A percentile compares a stretch with the other conserved stretches of the same genome.
Conservation (phyloP, 2,329 filamentous ascomycete genomes). For the Pezicula neosporulosa region DNA sequence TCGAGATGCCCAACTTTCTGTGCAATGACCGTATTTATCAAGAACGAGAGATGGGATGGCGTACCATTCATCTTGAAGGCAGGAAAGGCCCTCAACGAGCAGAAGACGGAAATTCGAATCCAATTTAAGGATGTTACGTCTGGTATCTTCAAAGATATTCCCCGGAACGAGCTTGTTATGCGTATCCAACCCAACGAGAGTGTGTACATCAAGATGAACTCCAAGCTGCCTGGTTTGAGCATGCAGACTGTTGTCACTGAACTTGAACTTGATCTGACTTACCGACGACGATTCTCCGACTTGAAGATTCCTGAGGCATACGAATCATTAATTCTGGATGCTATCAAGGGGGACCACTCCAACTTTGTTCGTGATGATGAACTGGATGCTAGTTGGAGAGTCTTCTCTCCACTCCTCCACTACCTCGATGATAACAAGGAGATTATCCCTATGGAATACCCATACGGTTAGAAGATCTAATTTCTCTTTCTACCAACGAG, state of each 20-base stretch:
- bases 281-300: constrained; percentile 96
- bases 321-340: constrained; percentile 95
- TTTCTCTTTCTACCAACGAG: constrained; percentile 1
- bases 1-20: constrained; percentile 98
- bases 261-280: constrained; percentile 96
- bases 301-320: constrained; percentile 99
- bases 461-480: constrained; percentile 71
- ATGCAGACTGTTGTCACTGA: constrained; percentile 99
- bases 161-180: constrained; percentile 97
- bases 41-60: constrained; percentile 99
- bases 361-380: constrained; percentile 99
- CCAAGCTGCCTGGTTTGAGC: constrained; percentile 93
- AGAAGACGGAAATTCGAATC: constrained; percentile 98
- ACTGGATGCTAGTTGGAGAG: constrained; percentile 95
- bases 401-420: constrained; percentile 95
- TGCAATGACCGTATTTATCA: constrained; percentile 95
- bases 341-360: constrained; percentile 97
- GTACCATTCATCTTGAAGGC: constrained; percentile 99
- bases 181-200: constrained; percentile 99
- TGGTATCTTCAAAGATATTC: constrained; percentile 99
- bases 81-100: constrained; percentile 97
- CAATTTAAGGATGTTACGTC: constrained; percentile 99
- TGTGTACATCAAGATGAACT: constrained; percentile 99
- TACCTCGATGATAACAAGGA: constrained; percentile 99
- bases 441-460: constrained; percentile 99